Evolutionary conservation across 306 rosid genomes (phyloP).

Genomic region (Calophaca sinica): DNA sequence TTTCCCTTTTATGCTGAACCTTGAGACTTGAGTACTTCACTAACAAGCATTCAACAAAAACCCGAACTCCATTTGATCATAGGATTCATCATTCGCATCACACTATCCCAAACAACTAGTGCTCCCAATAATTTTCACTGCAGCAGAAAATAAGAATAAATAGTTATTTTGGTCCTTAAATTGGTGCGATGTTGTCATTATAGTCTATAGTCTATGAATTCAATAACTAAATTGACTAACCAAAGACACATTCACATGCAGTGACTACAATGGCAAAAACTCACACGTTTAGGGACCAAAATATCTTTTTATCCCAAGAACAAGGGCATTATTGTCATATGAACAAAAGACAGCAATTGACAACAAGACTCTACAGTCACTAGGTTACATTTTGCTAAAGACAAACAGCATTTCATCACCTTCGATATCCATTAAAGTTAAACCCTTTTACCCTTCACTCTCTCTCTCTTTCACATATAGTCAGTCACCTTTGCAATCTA

Average conservation of each 20-base stretch:
- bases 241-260: no score
- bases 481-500: constrained; percentile 17
- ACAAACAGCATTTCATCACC: constrained; percentile 60
- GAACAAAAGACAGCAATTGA: background rate
- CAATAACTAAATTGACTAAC: no score
- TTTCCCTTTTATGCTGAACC: constrained; percentile 39
- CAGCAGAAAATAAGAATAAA: no score
- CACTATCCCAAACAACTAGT: constrained; percentile 10
- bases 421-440: constrained; percentile 46
- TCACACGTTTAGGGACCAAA: background rate
- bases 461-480: background rate
- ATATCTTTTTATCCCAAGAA: background rate
- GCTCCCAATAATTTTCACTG: background rate
- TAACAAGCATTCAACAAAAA: constrained; percentile 19
- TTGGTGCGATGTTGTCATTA: no score
- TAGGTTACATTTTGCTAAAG: constrained; percentile 54
- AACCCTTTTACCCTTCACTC: constrained; percentile 23
- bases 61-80: constrained; percentile 2
- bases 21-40: constrained; percentile 41
- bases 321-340: constrained; percentile 49
- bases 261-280: no score
- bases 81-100: constrained; percentile 30
- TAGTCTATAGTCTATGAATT: no score
- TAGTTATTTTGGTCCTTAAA: no score
- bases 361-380: constrained; percentile 39